Evolutionary conservation across 208 protist genomes (phyloP).

Genomic region (Herpetomonas tarakana): DNA sequence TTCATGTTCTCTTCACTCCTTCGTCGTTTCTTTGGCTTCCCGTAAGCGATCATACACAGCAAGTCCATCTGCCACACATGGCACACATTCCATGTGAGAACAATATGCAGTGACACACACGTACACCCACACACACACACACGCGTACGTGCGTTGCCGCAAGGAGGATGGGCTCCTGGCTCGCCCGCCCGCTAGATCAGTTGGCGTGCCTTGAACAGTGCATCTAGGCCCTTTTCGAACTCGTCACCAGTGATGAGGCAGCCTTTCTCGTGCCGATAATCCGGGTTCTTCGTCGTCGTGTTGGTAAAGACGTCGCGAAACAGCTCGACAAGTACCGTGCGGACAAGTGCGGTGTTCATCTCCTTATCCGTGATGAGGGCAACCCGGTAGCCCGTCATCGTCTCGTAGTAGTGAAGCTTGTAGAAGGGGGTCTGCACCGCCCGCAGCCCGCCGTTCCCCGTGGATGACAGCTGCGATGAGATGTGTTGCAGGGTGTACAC

Average conservation of each 20-base stretch:
- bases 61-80: no score
- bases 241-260: conserved; percentile 43
- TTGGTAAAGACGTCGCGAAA: conserved; percentile 59
- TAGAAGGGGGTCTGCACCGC: conserved; percentile 82
- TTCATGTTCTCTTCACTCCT: no score
- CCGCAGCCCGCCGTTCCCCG: conserved; percentile 41
- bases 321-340: conserved; percentile 45
- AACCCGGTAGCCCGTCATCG: conserved; percentile 81
- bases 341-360: conserved; percentile 43
- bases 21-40: no score
- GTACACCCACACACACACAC: no score
- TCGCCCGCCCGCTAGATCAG: conserved; percentile 38
- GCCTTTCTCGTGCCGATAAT: conserved; percentile 67
- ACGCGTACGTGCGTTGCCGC: no score
- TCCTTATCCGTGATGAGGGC: conserved; percentile 71
- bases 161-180: no score
- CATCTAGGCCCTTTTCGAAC: conserved; percentile 67
- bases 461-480: conserved; percentile 73
- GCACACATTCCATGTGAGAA: no score
- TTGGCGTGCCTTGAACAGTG: conserved; percentile 42
- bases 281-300: conserved; percentile 59
- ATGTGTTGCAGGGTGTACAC: conserved; percentile 88
- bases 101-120: no score
- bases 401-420: conserved; percentile 87
- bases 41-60: no score